A percentile compares a stretch with the other conserved stretches of the same genome.
Evolutionary conservation across 495 filamentous ascomycete genomes (phyloP).

Genomic region (Hypomontagnella monticulosa): DNA sequence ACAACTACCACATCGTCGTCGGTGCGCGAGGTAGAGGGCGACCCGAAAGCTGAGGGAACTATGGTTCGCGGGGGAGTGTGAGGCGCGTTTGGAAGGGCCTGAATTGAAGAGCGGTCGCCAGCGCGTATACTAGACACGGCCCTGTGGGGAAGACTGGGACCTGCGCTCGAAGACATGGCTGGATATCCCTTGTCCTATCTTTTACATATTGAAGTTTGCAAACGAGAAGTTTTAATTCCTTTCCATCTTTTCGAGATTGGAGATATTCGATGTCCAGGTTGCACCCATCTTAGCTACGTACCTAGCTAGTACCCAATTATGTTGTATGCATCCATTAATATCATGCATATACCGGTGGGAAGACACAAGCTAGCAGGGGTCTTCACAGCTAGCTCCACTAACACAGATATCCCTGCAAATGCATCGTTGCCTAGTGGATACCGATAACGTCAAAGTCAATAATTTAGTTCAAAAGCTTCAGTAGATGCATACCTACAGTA

Average conservation of each 20-base stretch:
- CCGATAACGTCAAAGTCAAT: conserved; percentile 33
- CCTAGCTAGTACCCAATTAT: not conserved
- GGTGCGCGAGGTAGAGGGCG: conserved; percentile 76
- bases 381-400: not conserved
- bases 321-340: not conserved
- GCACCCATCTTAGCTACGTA: not conserved
- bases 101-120: conserved; percentile 45
- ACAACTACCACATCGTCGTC: conserved; percentile 87
- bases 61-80: conserved; percentile 70
- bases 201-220: conserved; percentile 32
- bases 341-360: conserved; percentile 9
- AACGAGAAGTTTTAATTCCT: not conserved
- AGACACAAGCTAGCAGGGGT: not conserved
- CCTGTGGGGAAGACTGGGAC: conserved; percentile 55
- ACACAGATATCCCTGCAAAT: conserved; percentile 3
- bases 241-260: not conserved
- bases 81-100: conserved; percentile 47
- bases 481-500: not conserved
- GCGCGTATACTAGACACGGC: conserved; percentile 62
- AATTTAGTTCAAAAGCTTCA: conserved; percentile 20
- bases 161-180: conserved; percentile 47
- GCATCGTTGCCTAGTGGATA: conserved; percentile 35
- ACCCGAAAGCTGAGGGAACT: conserved; percentile 69
- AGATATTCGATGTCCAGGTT: not conserved
- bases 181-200: not conserved